Conservation (phyloP, 2,329 filamentous ascomycete genomes). For the Calonectria crousiana region DNA sequence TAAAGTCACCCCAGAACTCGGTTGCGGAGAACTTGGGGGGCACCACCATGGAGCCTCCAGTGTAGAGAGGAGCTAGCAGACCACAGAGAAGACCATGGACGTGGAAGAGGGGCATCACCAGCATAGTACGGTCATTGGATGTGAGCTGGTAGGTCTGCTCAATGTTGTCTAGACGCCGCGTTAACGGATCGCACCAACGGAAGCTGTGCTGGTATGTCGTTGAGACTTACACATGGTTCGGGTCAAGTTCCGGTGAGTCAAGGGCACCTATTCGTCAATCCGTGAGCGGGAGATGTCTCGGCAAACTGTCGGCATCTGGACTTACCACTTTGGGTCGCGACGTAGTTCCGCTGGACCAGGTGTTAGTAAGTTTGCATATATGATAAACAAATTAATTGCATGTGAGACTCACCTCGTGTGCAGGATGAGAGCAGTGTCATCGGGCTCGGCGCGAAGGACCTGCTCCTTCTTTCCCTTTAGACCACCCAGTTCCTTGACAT, state of each 20-base stretch:
- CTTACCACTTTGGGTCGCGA: slow-evolving; percentile 85
- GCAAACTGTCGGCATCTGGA: slow-evolving; percentile 33
- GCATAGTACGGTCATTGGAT: slow-evolving; percentile 79
- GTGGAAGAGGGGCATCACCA: slow-evolving; percentile 93
- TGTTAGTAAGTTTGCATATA: slow-evolving; percentile 39
- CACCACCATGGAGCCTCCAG: slow-evolving; percentile 83
- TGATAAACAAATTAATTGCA: background rate
- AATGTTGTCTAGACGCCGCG: slow-evolving; percentile 73
- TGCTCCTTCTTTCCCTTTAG: slow-evolving; percentile 61
- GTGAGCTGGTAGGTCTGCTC: slow-evolving; percentile 81
- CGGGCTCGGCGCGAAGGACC: slow-evolving; percentile 68
- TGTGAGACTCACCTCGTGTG: slow-evolving; percentile 71
- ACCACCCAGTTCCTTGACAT: slow-evolving; percentile 82
- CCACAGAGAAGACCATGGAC: slow-evolving; percentile 89
- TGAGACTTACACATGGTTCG: slow-evolving; percentile 75
- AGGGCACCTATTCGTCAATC: slow-evolving; percentile 67
- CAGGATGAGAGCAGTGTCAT: slow-evolving; percentile 84
- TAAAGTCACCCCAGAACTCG: slow-evolving; percentile 86
- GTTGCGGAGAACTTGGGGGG: slow-evolving; percentile 84
- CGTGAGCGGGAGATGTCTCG: slow-evolving; percentile 19
- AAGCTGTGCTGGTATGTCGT: slow-evolving; percentile 39
- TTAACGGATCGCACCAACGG: slow-evolving; percentile 20
- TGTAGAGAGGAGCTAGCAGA: slow-evolving; percentile 81
- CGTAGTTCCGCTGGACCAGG: slow-evolving; percentile 74
- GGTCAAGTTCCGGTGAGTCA: slow-evolving; percentile 85